Percentiles rank a stretch among this genome's conserved stretches.
Conservation (phyloP, 225 moss, liverwort and hornwort species). For the Bryoerythrophyllum caledonicum region DNA sequence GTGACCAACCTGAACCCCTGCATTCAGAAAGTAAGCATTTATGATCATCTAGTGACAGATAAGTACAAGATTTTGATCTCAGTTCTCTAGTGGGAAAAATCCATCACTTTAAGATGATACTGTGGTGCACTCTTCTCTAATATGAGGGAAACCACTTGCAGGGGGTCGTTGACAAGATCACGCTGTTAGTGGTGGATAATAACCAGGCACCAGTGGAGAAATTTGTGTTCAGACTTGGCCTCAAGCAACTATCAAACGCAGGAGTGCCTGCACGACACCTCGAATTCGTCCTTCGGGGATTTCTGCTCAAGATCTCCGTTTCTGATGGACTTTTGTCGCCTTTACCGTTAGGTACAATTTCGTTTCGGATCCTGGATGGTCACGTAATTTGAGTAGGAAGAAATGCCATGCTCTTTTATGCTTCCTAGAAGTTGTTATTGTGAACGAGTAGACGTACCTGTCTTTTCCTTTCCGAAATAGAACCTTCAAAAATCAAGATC, state of each 20-base stretch:
- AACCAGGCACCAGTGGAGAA: constrained; percentile 69
- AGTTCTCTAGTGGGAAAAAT: not conserved
- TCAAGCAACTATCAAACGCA: constrained; percentile 56
- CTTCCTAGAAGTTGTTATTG: not conserved
- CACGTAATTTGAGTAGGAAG: not conserved
- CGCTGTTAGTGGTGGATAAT: constrained; percentile 60
- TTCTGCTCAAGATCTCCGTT: constrained; percentile 81
- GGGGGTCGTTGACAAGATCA: constrained; percentile 76
- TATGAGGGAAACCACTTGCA: constrained; percentile 21
- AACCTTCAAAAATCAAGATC: not conserved
- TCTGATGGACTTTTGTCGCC: constrained; percentile 60
- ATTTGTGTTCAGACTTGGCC: constrained; percentile 70
- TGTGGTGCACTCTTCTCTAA: not conserved
- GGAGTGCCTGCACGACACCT: constrained; percentile 64
- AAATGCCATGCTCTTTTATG: not conserved
- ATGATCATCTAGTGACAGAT: not conserved
- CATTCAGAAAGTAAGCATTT: constrained; percentile 66
- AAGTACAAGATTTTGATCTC: not conserved
- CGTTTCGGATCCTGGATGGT: not conserved
- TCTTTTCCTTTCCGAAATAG: not conserved
- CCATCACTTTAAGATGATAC: not conserved
- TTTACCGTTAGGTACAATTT: constrained; percentile 57
- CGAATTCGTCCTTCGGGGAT: constrained; percentile 78
- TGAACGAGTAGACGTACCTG: not conserved
- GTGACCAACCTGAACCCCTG: constrained; percentile 63